Evolutionary conservation across 78 protist species (phyloP), one percentile per base, ranked within the genome.

Genomic region (Dictyostelium purpureum): DNA sequence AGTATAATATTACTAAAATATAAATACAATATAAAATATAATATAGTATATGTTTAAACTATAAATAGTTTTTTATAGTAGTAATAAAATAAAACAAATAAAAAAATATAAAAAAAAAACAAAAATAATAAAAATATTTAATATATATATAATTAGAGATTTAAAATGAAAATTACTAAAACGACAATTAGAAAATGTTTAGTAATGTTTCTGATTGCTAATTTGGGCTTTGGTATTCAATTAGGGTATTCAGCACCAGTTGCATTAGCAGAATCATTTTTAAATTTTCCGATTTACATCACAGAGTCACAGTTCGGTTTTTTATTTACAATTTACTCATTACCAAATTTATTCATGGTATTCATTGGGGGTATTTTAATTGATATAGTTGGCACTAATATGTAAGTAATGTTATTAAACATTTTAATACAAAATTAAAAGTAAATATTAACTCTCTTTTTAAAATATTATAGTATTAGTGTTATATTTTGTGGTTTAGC

Each of bases 341-440:
- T 75, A 10, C 91, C 91, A 56, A 85, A 85, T 85, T 12, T 85
- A 33, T 71, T 70, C 28, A 85, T 85, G 91, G 65, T 85, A 43
- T 61, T 85, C 11, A 10, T 85, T 24, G 91, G 91, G 24, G 91
- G 91, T 18, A 73, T 85, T 59, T 56, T 85, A 42, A 85, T 85
- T 42, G 91, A 85, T 73, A 73, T 85, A 31, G 6, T 73, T 26
- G 91, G 91, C 19, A 57, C 91, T 12, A 42, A n/a, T n/a, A 37
- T 47, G 51, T 63, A 63, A 16, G 71, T 63, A 0, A 9, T 33
- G 19, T n/a, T n/a, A 24, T 54, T 54, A n/a, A n/a, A 7, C 24
- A n/a, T 54, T 3, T n/a, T n/a, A n/a, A n/a, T n/a, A 49, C 56
- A 2, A 49, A 49, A 49, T 49, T 16, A 6, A 6, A 49, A 49